Base-by-base conservation (phyloP, 2,329 filamentous ascomycete genomes). In the Diaporthe velutina region DNA sequence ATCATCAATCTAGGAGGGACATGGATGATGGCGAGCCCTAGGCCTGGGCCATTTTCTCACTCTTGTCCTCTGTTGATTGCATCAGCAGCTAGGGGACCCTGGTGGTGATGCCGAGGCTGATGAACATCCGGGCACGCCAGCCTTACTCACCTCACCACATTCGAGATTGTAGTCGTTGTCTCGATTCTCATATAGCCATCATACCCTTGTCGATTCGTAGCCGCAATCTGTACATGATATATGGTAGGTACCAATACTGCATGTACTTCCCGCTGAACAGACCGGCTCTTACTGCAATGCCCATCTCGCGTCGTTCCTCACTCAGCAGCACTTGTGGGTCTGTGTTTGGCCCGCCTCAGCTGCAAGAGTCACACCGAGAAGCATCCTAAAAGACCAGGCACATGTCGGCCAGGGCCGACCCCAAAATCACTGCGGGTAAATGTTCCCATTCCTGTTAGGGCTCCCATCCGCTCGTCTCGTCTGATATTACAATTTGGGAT, bases 341-440 rank as follows among this genome's bases (percentile, higher is more conserved):
- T 40, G 30, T 40, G 35, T 4, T 38, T n/a, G 48, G 33, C 48
- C 40, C 40, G 33, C 28, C 33, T 40, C 48, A 30, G 15, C 30
- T 17, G 64, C 17, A 54, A 68, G 64, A 68, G 64, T 68, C 48
- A 68, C 17, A 40, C 64, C 64, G 64, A 40, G 25, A 52, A 67
- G n/a, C 12, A 13, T 6, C 7, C 40, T 33, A 30, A 50, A 50
- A 15, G 30, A 19, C 19, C 28, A 50, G 64, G 33, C 48, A 25
- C 30, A 8, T 5, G 4, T 22, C 48, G 33, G 64, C n/a, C 4
- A 40, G n/a, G 38, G 35, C 35, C 22, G 15, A 6, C 22, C 10
- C 6, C 13, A 35, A 7, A 28, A 54, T 13, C 13, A 45, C 17
- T 1, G 13, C 7, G 48, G 4, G 15, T 4, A 30, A 61, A 1